These are phyloP conservation scores for Diphasiastrum complanatum DNA, from an alignment of 83 land plant genomes.

Conservation along the genomic window DNA sequence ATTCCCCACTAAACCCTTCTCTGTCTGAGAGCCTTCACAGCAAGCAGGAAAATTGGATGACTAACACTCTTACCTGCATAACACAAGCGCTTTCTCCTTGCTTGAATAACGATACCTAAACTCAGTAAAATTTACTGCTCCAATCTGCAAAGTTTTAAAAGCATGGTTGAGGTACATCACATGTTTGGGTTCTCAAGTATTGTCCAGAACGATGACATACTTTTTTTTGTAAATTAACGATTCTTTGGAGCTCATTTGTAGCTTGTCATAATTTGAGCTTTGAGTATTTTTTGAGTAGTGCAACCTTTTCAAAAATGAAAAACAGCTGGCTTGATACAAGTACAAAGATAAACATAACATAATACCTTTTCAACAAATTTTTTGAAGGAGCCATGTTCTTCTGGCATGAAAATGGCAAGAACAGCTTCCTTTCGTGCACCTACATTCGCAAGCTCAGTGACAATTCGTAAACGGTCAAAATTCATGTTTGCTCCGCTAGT, in stretches of 20 bases:
- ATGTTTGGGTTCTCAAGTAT: neutral
- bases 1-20: no score
- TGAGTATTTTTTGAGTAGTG: no score
- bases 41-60: no score
- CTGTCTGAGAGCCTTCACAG: no score
- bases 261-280: no score
- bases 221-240: no score
- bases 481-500: constrained; percentile 97
- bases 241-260: no score
- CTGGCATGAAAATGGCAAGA: constrained; percentile 60
- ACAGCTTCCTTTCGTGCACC: constrained; percentile 76
- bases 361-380: constrained; percentile 45
- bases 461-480: constrained; percentile 69
- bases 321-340: neutral
- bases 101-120: constrained; percentile 58
- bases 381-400: constrained; percentile 64
- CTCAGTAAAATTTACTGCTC: constrained; percentile 71
- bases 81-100: constrained; percentile 53
- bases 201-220: no score
- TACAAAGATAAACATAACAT: neutral
- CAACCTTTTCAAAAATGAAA: neutral
- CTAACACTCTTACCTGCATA: constrained; percentile 72
- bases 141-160: constrained; percentile 65
- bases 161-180: neutral
- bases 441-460: constrained; percentile 78